These are phyloP conservation scores for Neurospora sp. DNA, from an alignment of 2,329 filamentous ascomycete species.

Conservation along the genomic window DNA sequence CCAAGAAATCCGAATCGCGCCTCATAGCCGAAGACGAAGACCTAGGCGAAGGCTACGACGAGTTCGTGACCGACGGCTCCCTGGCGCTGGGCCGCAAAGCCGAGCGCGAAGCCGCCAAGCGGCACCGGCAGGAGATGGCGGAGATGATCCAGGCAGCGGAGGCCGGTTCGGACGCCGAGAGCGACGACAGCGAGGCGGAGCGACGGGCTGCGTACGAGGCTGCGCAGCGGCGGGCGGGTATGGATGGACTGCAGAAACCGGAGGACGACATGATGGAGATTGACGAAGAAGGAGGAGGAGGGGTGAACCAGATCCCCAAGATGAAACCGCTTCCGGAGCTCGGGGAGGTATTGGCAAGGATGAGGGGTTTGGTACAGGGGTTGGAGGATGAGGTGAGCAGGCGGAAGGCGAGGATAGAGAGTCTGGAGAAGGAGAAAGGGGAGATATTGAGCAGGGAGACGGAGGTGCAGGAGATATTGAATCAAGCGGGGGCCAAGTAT, in stretches of 20 bases:
- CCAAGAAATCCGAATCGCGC: slow-evolving; percentile 59
- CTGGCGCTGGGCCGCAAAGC: slow-evolving; percentile 71
- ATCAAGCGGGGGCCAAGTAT: slow-evolving; percentile 65
- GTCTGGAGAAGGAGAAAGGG: slow-evolving; percentile 57
- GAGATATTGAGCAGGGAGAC: slow-evolving; percentile 60
- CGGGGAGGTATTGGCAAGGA: slow-evolving; percentile 51
- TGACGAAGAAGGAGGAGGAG: slow-evolving; percentile 24
- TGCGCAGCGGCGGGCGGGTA: slow-evolving; percentile 77
- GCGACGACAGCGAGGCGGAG: slow-evolving; percentile 54
- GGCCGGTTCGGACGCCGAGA: slow-evolving; percentile 36
- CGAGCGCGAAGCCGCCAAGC: slow-evolving; percentile 58
- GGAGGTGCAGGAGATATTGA: slow-evolving; percentile 71
- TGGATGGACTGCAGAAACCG: slow-evolving; percentile 57
- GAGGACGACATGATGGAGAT: slow-evolving; percentile 26
- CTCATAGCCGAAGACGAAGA: slow-evolving; percentile 84
- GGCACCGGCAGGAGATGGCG: slow-evolving; percentile 68
- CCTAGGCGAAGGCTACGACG: slow-evolving; percentile 85
- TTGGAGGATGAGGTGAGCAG: slow-evolving; percentile 55
- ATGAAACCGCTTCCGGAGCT: slow-evolving; percentile 72
- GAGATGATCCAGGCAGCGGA: slow-evolving; percentile 76
- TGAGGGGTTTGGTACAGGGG: slow-evolving; percentile 50
- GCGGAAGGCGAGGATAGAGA: slow-evolving; percentile 55
- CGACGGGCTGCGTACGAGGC: slow-evolving; percentile 76
- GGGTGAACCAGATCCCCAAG: slow-evolving; percentile 42
- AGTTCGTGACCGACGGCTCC: slow-evolving; percentile 77